Conservation (phyloP, 2,329 filamentous ascomycete genomes). For the Lachnellula subtilissima region DNA sequence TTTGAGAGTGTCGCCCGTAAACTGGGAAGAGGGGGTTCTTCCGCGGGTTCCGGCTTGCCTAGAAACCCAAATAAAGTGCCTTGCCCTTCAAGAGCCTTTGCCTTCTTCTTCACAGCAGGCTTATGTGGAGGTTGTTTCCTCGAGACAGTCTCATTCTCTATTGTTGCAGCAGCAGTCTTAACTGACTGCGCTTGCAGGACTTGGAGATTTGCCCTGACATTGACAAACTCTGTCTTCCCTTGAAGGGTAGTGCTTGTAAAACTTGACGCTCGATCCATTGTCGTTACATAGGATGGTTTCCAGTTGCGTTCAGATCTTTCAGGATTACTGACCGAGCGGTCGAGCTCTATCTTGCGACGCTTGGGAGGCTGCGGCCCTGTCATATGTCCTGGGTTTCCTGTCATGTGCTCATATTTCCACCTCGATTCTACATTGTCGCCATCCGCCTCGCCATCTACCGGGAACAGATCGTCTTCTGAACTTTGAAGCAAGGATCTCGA, state of each 20-base stretch:
- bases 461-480: constrained; percentile 64
- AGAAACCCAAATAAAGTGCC: constrained; percentile 25
- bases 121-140: constrained; percentile 3
- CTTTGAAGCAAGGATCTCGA: constrained; percentile 49
- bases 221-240: constrained; percentile 24
- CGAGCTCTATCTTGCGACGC: constrained; percentile 26
- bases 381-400: constrained; percentile 18
- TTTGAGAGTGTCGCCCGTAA: background rate
- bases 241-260: constrained; percentile 52
- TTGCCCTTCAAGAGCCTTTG: constrained; percentile 18
- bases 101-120: constrained; percentile 3
- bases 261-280: constrained; percentile 55
- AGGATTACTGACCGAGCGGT: constrained; percentile 10
- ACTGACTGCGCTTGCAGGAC: constrained; percentile 27
- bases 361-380: constrained; percentile 21
- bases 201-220: constrained; percentile 28
- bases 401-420: constrained; percentile 33
- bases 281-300: constrained; percentile 46
- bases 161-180: constrained; percentile 17
- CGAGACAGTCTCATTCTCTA: constrained; percentile 4
- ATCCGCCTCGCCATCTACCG: constrained; percentile 53
- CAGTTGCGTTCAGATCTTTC: constrained; percentile 16
- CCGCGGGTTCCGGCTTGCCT: constrained; percentile 19
- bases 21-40: background rate
- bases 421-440: constrained; percentile 30